Conservation (phyloP, 2,329 filamentous ascomycete species). For the Alternaria ventricosa region DNA sequence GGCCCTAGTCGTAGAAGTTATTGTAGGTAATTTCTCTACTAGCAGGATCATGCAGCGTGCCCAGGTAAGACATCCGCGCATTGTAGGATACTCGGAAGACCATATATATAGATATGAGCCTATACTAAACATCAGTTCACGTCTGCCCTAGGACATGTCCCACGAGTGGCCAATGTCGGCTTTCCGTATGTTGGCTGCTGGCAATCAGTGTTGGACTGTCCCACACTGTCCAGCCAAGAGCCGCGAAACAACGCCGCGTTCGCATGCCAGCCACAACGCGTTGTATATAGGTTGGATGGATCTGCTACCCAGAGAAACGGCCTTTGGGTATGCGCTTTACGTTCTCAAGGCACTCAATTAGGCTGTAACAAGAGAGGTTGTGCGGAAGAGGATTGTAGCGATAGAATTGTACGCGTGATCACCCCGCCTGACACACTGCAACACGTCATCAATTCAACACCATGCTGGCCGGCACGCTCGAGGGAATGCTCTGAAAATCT, state of each 20-base stretch:
- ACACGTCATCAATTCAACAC: slow-evolving; percentile 7
- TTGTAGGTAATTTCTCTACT: background rate
- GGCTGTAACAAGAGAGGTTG: background rate
- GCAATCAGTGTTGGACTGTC: background rate
- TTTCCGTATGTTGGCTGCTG: background rate
- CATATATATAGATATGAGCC: background rate
- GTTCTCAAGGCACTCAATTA: background rate
- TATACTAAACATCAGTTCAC: background rate
- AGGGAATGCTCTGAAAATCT: background rate
- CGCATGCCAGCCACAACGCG: background rate
- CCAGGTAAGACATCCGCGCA: background rate
- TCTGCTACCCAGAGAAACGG: background rate
- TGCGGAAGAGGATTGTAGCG: slow-evolving; percentile 15
- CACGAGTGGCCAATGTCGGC: background rate
- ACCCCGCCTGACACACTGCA: slow-evolving; percentile 14
- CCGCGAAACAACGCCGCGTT: background rate
- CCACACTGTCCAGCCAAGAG: background rate
- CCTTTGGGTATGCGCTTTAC: background rate
- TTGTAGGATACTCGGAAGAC: background rate
- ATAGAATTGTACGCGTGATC: slow-evolving; percentile 12
- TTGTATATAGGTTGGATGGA: background rate
- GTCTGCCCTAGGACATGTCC: background rate
- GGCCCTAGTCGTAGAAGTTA: background rate
- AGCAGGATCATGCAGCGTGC: background rate
- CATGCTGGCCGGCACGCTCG: background rate